Conservation (phyloP, 352 stramenopile species). For the Globisporangium apiculatum region DNA sequence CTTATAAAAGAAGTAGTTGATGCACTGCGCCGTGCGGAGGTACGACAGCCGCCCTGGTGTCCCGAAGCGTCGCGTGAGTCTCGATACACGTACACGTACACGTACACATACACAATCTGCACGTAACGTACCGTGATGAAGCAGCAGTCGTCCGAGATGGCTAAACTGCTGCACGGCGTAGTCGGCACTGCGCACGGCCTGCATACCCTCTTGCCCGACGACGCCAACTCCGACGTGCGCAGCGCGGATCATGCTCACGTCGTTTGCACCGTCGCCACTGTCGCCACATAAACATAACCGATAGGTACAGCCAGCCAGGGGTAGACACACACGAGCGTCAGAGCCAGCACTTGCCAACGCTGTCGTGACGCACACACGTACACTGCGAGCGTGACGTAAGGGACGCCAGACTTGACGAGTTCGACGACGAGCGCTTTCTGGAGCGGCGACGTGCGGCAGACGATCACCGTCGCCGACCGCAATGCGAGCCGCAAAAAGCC, state of each 20-base stretch:
- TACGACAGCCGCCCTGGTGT: slow-evolving; percentile 92
- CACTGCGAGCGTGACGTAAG: slow-evolving; percentile 91
- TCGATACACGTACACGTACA: neutral
- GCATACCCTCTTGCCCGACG: slow-evolving; percentile 94
- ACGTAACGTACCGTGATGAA: slow-evolving; percentile 51
- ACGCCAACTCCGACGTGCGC: slow-evolving; percentile 98
- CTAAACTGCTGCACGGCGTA: slow-evolving; percentile 83
- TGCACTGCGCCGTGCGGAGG: slow-evolving; percentile 90
- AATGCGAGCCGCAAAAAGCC: slow-evolving; percentile 67
- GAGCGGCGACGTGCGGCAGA: slow-evolving; percentile 82
- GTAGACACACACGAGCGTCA: neutral
- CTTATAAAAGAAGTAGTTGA: slow-evolving; percentile 99
- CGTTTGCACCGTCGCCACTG: slow-evolving; percentile 98
- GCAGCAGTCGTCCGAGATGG: slow-evolving; percentile 58
- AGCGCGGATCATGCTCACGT: slow-evolving; percentile 99
- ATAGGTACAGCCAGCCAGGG: neutral
- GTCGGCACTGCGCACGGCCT: slow-evolving; percentile 73
- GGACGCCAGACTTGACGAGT: slow-evolving; percentile 84
- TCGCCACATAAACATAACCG: neutral
- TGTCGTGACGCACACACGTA: slow-evolving; percentile 22
- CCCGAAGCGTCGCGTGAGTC: neutral
- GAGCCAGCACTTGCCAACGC: neutral
- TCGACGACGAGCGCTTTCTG: slow-evolving; percentile 92
- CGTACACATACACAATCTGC: no score
- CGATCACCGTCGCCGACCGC: slow-evolving; percentile 78